These are phyloP conservation scores for Xylaria cubensis DNA, from an alignment of 495 filamentous ascomycete species.

Conservation along the genomic window DNA sequence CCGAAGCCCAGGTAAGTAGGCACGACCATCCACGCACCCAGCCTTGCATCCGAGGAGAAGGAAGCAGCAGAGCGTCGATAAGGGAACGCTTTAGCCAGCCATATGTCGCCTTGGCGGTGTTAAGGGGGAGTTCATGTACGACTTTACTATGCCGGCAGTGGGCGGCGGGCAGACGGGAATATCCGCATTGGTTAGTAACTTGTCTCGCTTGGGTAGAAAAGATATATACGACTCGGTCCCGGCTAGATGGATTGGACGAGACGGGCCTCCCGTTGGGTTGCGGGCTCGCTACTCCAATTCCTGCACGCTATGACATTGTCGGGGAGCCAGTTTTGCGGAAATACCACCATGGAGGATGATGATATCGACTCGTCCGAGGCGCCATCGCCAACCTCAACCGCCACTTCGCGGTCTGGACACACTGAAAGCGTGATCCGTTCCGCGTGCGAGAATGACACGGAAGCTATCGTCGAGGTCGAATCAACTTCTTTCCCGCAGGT, in stretches of 20 bases:
- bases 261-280: not conserved
- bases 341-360: conserved; percentile 17
- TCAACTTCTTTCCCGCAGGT: conserved; percentile 22
- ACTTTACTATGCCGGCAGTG: conserved; percentile 1
- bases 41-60: conserved; percentile 6
- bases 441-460: conserved; percentile 17
- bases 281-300: conserved; percentile 17
- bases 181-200: not conserved
- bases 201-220: conserved; percentile 15
- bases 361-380: not conserved
- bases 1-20: not conserved
- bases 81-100: conserved; percentile 4
- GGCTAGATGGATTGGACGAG: conserved; percentile 3
- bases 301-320: conserved; percentile 25
- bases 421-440: conserved; percentile 17
- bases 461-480: conserved; percentile 26
- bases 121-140: not conserved
- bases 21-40: not conserved
- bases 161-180: not conserved
- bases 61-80: not conserved
- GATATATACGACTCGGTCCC: conserved; percentile 12
- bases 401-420: not conserved
- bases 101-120: conserved; percentile 15
- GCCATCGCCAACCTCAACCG: not conserved
- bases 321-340: not conserved